Conservation (phyloP, 768 basidiomycete genomes). For the Paxillus rubicundulus region DNA sequence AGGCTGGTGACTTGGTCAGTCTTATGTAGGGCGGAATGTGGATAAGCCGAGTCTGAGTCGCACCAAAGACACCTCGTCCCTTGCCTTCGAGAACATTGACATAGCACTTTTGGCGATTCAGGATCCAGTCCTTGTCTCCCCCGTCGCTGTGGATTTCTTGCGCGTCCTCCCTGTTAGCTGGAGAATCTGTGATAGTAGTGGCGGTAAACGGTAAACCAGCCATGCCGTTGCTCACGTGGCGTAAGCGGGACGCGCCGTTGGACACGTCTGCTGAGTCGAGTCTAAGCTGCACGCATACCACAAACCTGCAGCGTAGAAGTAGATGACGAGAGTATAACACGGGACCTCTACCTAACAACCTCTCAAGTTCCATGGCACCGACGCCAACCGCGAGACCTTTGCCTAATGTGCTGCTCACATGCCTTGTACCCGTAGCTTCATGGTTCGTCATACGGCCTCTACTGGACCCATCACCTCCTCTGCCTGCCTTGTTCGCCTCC, state of each 20-base stretch:
- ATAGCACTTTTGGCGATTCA: conserved; percentile 49
- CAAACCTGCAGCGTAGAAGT: background rate
- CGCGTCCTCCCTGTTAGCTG: background rate
- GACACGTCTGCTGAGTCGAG: background rate
- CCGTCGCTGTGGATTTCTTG: background rate
- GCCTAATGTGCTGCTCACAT: conserved; percentile 49
- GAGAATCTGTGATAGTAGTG: conserved; percentile 4
- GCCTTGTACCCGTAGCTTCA: conserved; percentile 62
- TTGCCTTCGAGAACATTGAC: conserved; percentile 46
- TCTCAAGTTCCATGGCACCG: conserved; percentile 23
- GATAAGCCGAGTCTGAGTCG: conserved; percentile 10
- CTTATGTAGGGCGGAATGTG: background rate
- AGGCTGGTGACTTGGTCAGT: conserved; percentile 31
- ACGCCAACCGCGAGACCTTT: conserved; percentile 45
- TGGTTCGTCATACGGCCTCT: conserved; percentile 77
- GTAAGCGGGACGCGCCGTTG: background rate
- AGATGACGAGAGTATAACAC: background rate
- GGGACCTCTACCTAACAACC: background rate
- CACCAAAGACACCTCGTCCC: conserved; percentile 67
- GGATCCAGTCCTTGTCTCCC: conserved; percentile 8
- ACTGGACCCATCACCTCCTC: conserved; percentile 61
- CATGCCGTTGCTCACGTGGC: conserved; percentile 8
- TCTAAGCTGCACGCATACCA: background rate
- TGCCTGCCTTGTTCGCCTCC: conserved; percentile 74
- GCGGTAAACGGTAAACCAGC: conserved; percentile 11